phyloP scores from a whole-genome alignment of 306 rosid species.

The Cucumis cinereus region DNA sequence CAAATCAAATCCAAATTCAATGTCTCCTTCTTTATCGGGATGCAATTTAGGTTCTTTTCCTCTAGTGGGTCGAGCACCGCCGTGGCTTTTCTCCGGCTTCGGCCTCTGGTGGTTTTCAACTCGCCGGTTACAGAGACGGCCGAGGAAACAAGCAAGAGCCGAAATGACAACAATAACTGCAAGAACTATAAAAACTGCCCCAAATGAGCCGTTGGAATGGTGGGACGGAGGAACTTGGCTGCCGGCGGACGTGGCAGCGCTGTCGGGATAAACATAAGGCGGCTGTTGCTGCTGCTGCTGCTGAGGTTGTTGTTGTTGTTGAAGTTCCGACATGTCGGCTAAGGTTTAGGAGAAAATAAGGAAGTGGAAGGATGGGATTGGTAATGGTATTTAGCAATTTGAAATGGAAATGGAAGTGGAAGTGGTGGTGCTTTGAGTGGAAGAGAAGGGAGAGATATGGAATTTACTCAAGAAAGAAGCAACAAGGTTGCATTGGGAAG shows the following conservation, averaged over 20 bases:
- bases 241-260: slow-evolving; percentile 7
- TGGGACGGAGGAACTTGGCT: slow-evolving; percentile 25
- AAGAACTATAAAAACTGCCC: slow-evolving; percentile 72
- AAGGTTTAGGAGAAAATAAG: background rate
- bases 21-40: slow-evolving; percentile 13
- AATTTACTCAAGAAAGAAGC: slow-evolving; percentile 31
- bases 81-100: slow-evolving; percentile 20
- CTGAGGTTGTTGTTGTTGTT: slow-evolving; percentile 24
- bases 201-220: slow-evolving; percentile 77
- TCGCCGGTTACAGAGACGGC: slow-evolving; percentile 57
- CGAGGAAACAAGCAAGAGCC: slow-evolving; percentile 60
- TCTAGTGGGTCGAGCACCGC: slow-evolving; percentile 16
- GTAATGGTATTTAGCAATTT: too few relatives aligned
- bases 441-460: slow-evolving; percentile 20
- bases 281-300: slow-evolving; percentile 39
- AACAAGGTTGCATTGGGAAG: slow-evolving; percentile 14
- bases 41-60: slow-evolving; percentile 1
- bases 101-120: slow-evolving; percentile 17
- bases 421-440: slow-evolving; percentile 47
- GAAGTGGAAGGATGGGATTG: background rate
- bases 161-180: slow-evolving; percentile 63
- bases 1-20: slow-evolving; percentile 46
- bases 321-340: slow-evolving; percentile 29
- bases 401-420: background rate
- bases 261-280: slow-evolving; percentile 48